Percentiles rank a stretch among this genome's conserved stretches.
Evolutionary conservation across 2,329 filamentous ascomycete genomes (phyloP).

Genomic region (Karstenula rhodostoma): DNA sequence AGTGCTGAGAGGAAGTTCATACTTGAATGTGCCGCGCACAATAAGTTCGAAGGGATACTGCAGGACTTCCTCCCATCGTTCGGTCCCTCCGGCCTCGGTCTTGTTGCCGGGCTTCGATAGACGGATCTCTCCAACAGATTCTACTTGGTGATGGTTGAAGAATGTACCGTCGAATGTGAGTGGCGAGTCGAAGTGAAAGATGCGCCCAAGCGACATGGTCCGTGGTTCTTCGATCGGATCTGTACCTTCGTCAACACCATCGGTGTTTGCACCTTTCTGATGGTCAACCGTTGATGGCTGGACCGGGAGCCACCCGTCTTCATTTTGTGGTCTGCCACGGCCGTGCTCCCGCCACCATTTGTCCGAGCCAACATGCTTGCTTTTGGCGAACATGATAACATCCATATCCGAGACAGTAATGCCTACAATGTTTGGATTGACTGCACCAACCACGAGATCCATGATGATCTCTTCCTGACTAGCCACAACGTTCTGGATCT

Average conservation of each 20-base stretch:
- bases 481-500: conserved; percentile 88
- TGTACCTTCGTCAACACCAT: conserved; percentile 60
- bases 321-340: conserved; percentile 26
- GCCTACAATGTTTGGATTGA: conserved; percentile 92
- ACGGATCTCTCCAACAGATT: conserved; percentile 83
- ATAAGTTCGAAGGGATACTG: conserved; percentile 94
- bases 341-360: conserved; percentile 52
- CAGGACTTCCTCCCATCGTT: conserved; percentile 89
- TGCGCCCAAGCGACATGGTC: conserved; percentile 90
- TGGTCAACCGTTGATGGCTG: conserved; percentile 15
- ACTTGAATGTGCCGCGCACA: conserved; percentile 88
- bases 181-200: conserved; percentile 85
- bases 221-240: conserved; percentile 75
- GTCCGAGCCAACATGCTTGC: conserved; percentile 78
- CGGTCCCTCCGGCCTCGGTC: conserved; percentile 80
- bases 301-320: conserved; percentile 39
- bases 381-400: conserved; percentile 93
- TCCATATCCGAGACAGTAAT: conserved; percentile 88
- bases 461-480: conserved; percentile 96
- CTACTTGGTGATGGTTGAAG: conserved; percentile 75
- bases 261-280: conserved; percentile 16
- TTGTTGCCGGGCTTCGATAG: conserved; percentile 85
- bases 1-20: conserved; percentile 70
- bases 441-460: conserved; percentile 84
- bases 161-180: conserved; percentile 90